Evolutionary conservation across 257 asterid genomes (phyloP), one percentile per base, ranked within the genome.

Genomic region (Oldenlandia corymbosa): DNA sequence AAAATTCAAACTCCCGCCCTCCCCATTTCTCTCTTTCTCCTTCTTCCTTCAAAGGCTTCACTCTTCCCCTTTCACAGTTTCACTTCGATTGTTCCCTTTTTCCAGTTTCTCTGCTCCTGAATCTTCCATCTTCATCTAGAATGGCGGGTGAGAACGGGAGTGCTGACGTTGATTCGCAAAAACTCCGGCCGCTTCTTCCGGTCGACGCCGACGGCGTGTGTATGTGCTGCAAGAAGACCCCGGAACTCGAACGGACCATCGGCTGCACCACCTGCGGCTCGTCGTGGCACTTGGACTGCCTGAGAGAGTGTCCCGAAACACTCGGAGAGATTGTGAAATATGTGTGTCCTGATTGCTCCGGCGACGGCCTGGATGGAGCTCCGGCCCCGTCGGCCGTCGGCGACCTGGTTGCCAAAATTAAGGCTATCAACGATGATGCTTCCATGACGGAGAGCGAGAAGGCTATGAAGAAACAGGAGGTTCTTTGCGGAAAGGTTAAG

Each of bases 241-340:
- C 95, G 23, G 9, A 39, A 37, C 75, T 74, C 60, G 79, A 79
- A 28, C 73, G 60, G 11, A 83, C 72, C 3, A 84, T 87, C 61
- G 62, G 69, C 30, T 90, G 97, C 75, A 43, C 30, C 78, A 79
- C 85, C 66, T 90, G 97, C 72, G 78, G 72, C 26, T 84, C 95
- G n/a, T 84, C 95, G 0, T 90, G 97, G 97, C 97, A 90, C 79
- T 81, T 82, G 66, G 41, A 27, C 2, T 90, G 97, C 74, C 76
- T 90, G 28, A 34, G 68, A 10, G 72, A 20, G 14, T 18, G 42
- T 16, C 86, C 85, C 1, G 77, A 68, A 1, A 73, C 81, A 37
- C 63, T 80, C 72, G 71, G 65, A 4, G 72, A 73, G 9, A 69
- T 71, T 6, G 6, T 62, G 65, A 58, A 60, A 17, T 90, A 80